Evolutionary conservation across 768 basidiomycete genomes (phyloP), one percentile per base, ranked within the genome.

Genomic region (Clathrus columnatus): DNA sequence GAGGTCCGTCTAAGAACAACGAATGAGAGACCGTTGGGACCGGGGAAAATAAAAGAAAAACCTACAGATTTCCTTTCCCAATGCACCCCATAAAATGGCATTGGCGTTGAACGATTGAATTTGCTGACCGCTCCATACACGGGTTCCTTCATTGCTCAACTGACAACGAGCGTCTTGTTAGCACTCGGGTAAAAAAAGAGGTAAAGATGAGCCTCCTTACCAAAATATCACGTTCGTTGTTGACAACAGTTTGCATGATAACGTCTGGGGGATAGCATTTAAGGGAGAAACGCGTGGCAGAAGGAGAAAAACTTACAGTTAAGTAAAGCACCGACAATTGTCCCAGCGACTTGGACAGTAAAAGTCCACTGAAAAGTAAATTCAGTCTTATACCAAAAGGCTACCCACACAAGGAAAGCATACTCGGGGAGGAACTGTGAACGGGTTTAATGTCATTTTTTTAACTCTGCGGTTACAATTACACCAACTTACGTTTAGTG

Each of bases 1-100:
- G 64, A 32, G 71, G 71, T 0, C 79, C 75, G 60, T 54, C 52
- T 54, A 8, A 28, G 4, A 36, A 36, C 2, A 23, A 18, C n/a
- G n/a, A n/a, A n/a, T n/a, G 23, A 2, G n/a, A 36, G 18, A 18
- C 42, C 21, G 27, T 43, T 23, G 10, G 20, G 7, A 7, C 30
- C 28, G 23, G 30, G 29, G 27, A 20, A 21, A 43, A 52, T 11
- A 41, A 17, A 7, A 2, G 16, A 20, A 10, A 21, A 10, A 43
- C 51, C 7, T n/a, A 52, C 51, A 52, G 5, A 52, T 52, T 21
- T 52, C 51, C 24, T 52, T 52, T 8, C 51, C 51, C 32, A 52
- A 21, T 21, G 51, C 51, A 41, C 51, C 51, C 51, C 51, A 52
- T 7, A 52, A 41, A 23, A 52, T 42, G 10, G 51, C 51, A 28